Evolutionary conservation across 306 rosid genomes (phyloP).

Genomic region (Heteromeles arbutifolia): DNA sequence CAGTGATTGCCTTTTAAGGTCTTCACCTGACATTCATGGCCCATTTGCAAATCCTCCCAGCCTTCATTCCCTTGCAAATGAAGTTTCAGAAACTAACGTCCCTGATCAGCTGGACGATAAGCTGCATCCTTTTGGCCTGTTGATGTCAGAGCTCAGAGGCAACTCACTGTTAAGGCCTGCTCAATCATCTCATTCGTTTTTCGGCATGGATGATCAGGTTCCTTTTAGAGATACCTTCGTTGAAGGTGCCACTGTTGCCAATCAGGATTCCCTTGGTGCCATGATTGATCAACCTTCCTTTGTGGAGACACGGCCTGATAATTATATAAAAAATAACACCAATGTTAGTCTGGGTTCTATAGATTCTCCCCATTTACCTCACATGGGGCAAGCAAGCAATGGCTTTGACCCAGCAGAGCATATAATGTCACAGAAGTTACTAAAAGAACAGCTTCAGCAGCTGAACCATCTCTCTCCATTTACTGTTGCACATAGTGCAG

Average conservation of each 20-base stretch:
- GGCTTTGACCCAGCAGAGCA: constrained; percentile 39
- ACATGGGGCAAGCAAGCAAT: constrained; percentile 28
- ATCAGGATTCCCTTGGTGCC: constrained; percentile 35
- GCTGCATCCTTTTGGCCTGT: constrained; percentile 65
- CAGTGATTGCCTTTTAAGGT: constrained; percentile 30
- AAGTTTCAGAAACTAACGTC: constrained; percentile 25
- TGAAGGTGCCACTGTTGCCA: constrained; percentile 31
- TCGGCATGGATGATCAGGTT: constrained; percentile 44
- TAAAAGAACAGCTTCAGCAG: constrained; percentile 46
- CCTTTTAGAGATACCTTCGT: constrained; percentile 39
- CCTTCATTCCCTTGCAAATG: constrained; percentile 31
- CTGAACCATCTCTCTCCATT: constrained; percentile 27
- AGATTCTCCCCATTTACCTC: constrained; percentile 34
- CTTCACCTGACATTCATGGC: constrained; percentile 19
- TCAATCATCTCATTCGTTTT: constrained; percentile 42
- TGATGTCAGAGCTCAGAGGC: constrained; percentile 61
- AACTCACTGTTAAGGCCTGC: constrained; percentile 45
- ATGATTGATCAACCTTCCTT: constrained; percentile 34
- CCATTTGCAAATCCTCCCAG: constrained; percentile 28
- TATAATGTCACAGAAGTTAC: constrained; percentile 38
- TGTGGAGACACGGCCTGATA: constrained; percentile 40
- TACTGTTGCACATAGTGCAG: constrained; percentile 33
- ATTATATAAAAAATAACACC: constrained; percentile 30
- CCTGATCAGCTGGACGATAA: constrained; percentile 40
- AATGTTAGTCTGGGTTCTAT: constrained; percentile 36